Evolutionary conservation across 1,284 basidiomycete genomes (phyloP).

Genomic region (Mycena sp.): DNA sequence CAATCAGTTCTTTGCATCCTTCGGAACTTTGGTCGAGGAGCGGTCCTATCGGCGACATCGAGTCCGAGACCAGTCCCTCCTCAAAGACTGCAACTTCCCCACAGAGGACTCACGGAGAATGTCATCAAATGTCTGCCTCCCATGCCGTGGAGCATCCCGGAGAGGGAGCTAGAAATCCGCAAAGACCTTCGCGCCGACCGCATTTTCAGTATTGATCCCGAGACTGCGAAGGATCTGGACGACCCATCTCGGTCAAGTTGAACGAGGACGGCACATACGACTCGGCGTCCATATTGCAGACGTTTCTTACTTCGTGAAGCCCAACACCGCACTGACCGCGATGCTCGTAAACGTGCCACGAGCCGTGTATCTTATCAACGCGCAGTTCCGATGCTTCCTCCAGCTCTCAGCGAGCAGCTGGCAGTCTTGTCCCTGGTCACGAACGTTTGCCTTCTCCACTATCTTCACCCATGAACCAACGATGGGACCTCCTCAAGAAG

Average conservation of each 20-base stretch:
- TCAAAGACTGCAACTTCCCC: slow-evolving; percentile 99
- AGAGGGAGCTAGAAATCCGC: slow-evolving; percentile 88
- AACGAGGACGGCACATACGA: slow-evolving; percentile 94
- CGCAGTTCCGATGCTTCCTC: slow-evolving; percentile 96
- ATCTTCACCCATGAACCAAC: slow-evolving; percentile 87
- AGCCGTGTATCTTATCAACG: slow-evolving; percentile 97
- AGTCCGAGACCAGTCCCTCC: slow-evolving; percentile 95
- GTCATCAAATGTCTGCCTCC: slow-evolving; percentile 97
- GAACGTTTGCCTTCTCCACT: slow-evolving; percentile 93
- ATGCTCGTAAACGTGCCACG: slow-evolving; percentile 96
- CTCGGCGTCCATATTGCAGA: slow-evolving; percentile 96
- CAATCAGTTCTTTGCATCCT: slow-evolving; percentile 96
- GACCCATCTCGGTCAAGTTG: slow-evolving; percentile 88
- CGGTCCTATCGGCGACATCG: slow-evolving; percentile 98
- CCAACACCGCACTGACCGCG: slow-evolving; percentile 95
- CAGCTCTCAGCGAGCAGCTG: slow-evolving; percentile 88
- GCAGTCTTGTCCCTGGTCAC: slow-evolving; percentile 87
- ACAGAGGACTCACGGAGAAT: slow-evolving; percentile 91
- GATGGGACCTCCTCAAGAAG: slow-evolving; percentile 87
- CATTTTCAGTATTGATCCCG: slow-evolving; percentile 95
- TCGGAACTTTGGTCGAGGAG: slow-evolving; percentile 98
- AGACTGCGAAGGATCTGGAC: slow-evolving; percentile 91
- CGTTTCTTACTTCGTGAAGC: slow-evolving; percentile 95
- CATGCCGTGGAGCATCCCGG: slow-evolving; percentile 94
- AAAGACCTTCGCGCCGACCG: slow-evolving; percentile 88